These are phyloP conservation scores for Metschnikowia sp. DNA, from an alignment of 805 yeast species.

Conservation along the genomic window DNA sequence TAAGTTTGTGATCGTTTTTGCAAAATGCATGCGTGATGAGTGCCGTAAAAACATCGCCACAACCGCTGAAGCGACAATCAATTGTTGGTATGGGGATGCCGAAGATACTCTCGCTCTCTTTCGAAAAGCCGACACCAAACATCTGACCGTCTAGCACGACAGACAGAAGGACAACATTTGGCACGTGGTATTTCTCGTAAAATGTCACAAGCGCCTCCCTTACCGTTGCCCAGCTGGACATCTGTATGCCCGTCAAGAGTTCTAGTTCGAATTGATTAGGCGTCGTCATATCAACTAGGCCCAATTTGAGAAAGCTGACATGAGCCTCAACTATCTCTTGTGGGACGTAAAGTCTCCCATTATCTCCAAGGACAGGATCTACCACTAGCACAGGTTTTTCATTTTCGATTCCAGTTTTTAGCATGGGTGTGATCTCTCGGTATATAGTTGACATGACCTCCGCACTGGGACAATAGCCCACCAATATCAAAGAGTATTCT, in stretches of 20 bases:
- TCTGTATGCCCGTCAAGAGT: slow-evolving; percentile 50
- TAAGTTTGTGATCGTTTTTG: slow-evolving; percentile 20
- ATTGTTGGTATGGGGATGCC: slow-evolving; percentile 45
- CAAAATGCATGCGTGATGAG: slow-evolving; percentile 50
- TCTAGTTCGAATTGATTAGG: slow-evolving; percentile 93
- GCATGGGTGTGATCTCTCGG: slow-evolving; percentile 35
- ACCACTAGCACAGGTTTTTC: slow-evolving; percentile 54
- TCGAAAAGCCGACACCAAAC: slow-evolving; percentile 39
- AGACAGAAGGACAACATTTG: slow-evolving; percentile 59
- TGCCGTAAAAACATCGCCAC: slow-evolving; percentile 72
- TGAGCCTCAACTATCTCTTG: slow-evolving; percentile 53
- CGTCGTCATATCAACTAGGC: slow-evolving; percentile 62
- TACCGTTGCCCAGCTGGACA: slow-evolving; percentile 38
- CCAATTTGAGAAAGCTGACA: slow-evolving; percentile 47
- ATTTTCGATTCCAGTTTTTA: slow-evolving; percentile 16
- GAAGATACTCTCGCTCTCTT: slow-evolving; percentile 18
- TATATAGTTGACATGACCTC: slow-evolving; percentile 52
- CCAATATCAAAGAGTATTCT: slow-evolving; percentile 60
- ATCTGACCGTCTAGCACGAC: slow-evolving; percentile 36
- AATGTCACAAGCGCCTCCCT: slow-evolving; percentile 40
- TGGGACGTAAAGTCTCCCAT: slow-evolving; percentile 75
- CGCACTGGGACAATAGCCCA: slow-evolving; percentile 73
- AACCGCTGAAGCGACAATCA: slow-evolving; percentile 63
- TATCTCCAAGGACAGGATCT: slow-evolving; percentile 93
- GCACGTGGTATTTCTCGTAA: slow-evolving; percentile 42